These are phyloP conservation scores for Plasmodium malariae DNA, from an alignment of 169 alveolate species.

Conservation along the genomic window DNA sequence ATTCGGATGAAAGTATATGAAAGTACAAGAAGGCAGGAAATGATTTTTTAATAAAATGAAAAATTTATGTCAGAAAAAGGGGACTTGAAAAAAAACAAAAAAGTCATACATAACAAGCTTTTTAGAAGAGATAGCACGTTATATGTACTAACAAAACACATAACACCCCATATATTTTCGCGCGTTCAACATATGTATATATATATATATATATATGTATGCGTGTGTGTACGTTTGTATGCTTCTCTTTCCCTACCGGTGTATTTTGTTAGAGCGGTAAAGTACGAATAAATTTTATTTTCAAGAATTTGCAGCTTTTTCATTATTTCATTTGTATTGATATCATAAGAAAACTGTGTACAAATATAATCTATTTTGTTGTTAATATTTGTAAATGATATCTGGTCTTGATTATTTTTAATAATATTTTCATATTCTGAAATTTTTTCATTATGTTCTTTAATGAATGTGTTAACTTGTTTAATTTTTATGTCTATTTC, in stretches of 20 bases:
- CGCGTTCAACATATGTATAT: not conserved
- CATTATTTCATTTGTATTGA: constrained; percentile 66
- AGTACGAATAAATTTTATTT: constrained; percentile 57
- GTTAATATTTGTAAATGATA: constrained; percentile 47
- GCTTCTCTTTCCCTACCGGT: constrained; percentile 25
- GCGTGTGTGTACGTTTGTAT: not conserved
- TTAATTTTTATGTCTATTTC: constrained; percentile 49
- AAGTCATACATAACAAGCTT: too few relatives aligned
- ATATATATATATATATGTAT: not conserved
- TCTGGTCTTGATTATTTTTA: constrained; percentile 30
- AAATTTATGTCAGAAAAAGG: too few relatives aligned
- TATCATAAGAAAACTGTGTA: constrained; percentile 49
- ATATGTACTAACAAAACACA: too few relatives aligned
- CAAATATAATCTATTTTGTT: constrained; percentile 66
- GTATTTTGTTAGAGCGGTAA: constrained; percentile 58
- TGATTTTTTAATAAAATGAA: too few relatives aligned
- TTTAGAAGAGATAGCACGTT: too few relatives aligned
- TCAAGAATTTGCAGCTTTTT: constrained; percentile 64
- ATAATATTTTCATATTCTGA: constrained; percentile 22
- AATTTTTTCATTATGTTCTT: constrained; percentile 35
- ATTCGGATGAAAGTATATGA: too few relatives aligned
- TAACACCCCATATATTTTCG: too few relatives aligned
- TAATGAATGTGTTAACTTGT: constrained; percentile 20
- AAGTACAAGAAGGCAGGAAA: too few relatives aligned
- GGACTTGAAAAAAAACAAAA: too few relatives aligned